A percentile compares a stretch with the other conserved stretches of the same genome.
These are phyloP conservation scores for Rubia yunnanensis DNA, from an alignment of 257 asterid genomes.

Conservation along the genomic window DNA sequence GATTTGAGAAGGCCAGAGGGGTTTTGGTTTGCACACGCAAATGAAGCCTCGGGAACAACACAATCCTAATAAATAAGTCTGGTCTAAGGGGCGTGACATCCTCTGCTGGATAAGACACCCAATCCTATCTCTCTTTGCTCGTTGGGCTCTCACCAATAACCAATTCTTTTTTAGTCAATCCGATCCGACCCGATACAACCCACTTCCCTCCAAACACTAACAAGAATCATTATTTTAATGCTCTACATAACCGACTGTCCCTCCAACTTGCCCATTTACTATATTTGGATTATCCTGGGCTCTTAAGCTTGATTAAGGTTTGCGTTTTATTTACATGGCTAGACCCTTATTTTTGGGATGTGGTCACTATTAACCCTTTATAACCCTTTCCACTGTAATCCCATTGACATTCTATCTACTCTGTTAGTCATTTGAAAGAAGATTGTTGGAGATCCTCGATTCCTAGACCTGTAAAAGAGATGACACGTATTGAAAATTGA, in stretches of 20 bases:
- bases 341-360: not conserved
- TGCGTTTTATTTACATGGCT: not conserved
- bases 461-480: too few species aligned
- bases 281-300: not conserved
- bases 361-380: not conserved
- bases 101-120: constrained; percentile 15
- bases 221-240: not conserved
- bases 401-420: too few species aligned
- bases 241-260: not conserved
- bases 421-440: too few species aligned
- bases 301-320: not conserved
- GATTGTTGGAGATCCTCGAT: too few species aligned
- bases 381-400: too few species aligned
- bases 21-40: constrained; percentile 5
- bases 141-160: not conserved
- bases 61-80: constrained; percentile 10
- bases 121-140: constrained; percentile 8
- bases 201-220: constrained; percentile 1
- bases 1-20: too few species aligned
- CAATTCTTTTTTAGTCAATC: not conserved
- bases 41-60: constrained; percentile 14
- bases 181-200: not conserved
- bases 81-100: constrained; percentile 14
- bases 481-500: too few species aligned
- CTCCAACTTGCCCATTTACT: constrained; percentile 4